Percentiles rank a stretch among this genome's conserved stretches.
Conservation (phyloP, 1,139 yeast species). For the Entelexis sorbosivorans region DNA sequence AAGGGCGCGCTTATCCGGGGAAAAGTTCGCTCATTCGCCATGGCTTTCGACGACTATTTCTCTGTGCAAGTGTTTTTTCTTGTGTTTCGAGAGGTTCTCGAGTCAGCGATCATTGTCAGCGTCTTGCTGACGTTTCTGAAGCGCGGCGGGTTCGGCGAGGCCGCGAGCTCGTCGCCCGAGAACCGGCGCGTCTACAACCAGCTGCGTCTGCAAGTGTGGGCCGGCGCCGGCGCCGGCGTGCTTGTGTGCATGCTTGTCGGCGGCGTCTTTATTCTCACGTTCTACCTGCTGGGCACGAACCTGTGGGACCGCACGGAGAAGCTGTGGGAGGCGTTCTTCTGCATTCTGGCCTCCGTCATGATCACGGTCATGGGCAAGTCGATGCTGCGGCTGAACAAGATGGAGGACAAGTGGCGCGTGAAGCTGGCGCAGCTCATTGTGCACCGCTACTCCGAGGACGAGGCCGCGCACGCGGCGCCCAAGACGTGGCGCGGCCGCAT, state of each 20-base stretch:
- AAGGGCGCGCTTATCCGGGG: not conserved
- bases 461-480: not conserved
- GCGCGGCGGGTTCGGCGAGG: conserved; percentile 37
- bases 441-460: conserved; percentile 28
- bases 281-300: conserved; percentile 67
- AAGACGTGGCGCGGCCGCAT: not conserved
- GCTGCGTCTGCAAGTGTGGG: conserved; percentile 66
- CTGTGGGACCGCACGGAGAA: conserved; percentile 76
- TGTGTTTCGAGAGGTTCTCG: conserved; percentile 74
- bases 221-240: conserved; percentile 65
- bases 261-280: conserved; percentile 58
- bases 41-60: conserved; percentile 30
- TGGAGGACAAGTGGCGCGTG: conserved; percentile 79
- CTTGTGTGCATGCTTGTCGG: conserved; percentile 68
- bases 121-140: conserved; percentile 72
- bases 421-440: conserved; percentile 48
- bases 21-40: conserved; percentile 2
- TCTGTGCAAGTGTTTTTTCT: conserved; percentile 77
- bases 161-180: conserved; percentile 23
- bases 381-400: conserved; percentile 67
- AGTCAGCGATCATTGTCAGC: conserved; percentile 77
- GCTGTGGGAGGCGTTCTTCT: conserved; percentile 85
- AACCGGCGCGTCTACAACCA: conserved; percentile 44
- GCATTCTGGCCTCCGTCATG: conserved; percentile 65
- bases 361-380: conserved; percentile 87